These are phyloP conservation scores for Elaeis guineensis DNA, from an alignment of 176 grass and related monocot species.

Conservation along the genomic window DNA sequence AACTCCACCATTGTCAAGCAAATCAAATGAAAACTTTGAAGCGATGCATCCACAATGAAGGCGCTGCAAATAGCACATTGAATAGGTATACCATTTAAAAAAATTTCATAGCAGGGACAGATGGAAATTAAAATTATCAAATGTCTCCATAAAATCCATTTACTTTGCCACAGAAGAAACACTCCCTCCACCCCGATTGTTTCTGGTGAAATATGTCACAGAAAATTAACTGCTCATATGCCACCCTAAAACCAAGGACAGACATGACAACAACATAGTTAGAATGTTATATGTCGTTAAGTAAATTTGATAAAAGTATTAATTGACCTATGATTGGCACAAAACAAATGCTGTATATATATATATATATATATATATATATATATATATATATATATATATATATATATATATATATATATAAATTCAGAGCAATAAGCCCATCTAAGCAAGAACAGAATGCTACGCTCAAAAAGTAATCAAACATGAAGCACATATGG, in stretches of 20 bases:
- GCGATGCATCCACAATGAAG: slow-evolving; percentile 94
- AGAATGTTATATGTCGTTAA: not conserved
- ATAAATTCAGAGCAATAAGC: no score
- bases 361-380: no score
- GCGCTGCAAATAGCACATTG: slow-evolving; percentile 35
- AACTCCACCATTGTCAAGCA: slow-evolving; percentile 92
- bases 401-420: no score
- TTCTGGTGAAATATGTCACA: slow-evolving; percentile 98
- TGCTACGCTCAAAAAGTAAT: no score
- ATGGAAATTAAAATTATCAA: not conserved
- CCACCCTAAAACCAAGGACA: slow-evolving; percentile 46
- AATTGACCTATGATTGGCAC: no score
- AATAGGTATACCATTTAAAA: not conserved
- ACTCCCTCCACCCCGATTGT: slow-evolving; percentile 98
- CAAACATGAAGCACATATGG: not conserved
- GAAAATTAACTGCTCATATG: slow-evolving; percentile 77
- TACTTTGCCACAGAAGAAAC: slow-evolving; percentile 95
- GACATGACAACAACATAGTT: not conserved
- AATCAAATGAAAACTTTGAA: slow-evolving; percentile 85
- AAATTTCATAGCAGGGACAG: not conserved
- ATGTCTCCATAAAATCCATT: not conserved
- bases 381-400: no score
- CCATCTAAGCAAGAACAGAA: no score
- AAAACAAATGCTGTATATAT: no score
- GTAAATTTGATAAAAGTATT: no score